Evolutionary conservation across 2,329 filamentous ascomycete species (phyloP).

Genomic region (Geoglossum cookeanum): DNA sequence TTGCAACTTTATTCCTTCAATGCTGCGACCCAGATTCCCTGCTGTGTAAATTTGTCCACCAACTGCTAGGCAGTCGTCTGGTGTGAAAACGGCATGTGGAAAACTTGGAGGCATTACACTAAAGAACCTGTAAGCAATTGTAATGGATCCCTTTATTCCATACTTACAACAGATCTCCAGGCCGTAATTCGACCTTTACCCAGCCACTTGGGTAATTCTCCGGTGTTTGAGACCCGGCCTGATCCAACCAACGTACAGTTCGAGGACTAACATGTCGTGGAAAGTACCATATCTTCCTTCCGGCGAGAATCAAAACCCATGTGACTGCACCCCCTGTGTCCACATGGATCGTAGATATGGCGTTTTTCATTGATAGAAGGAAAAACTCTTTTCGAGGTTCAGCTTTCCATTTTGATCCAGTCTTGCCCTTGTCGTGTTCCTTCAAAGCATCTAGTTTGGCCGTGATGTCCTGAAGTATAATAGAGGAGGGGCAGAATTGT

Average conservation of each 20-base stretch:
- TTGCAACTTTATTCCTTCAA: conserved; percentile 7
- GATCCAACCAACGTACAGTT: background rate
- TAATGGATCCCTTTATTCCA: background rate
- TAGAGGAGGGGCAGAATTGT: conserved; percentile 2
- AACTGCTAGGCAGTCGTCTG: conserved; percentile 8
- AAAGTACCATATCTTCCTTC: background rate
- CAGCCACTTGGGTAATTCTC: background rate
- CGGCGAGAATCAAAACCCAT: background rate
- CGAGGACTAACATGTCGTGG: background rate
- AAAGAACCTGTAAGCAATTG: conserved; percentile 3
- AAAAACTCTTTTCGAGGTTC: conserved; percentile 3
- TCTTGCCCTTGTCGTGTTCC: background rate
- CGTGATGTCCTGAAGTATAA: background rate
- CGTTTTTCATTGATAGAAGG: conserved; percentile 2
- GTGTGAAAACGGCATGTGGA: conserved; percentile 9
- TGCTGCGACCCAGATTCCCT: conserved; percentile 5
- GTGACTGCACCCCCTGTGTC: conserved; percentile 3
- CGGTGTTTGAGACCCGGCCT: background rate
- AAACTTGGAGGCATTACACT: conserved; percentile 8
- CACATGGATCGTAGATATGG: conserved; percentile 4
- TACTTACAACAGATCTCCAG: background rate
- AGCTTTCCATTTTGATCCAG: background rate
- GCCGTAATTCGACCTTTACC: background rate
- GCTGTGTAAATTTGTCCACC: conserved; percentile 9
- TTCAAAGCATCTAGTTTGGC: background rate